These are phyloP conservation scores for Kazachstania taianensis DNA, from an alignment of 805 yeast species.

Conservation along the genomic window DNA sequence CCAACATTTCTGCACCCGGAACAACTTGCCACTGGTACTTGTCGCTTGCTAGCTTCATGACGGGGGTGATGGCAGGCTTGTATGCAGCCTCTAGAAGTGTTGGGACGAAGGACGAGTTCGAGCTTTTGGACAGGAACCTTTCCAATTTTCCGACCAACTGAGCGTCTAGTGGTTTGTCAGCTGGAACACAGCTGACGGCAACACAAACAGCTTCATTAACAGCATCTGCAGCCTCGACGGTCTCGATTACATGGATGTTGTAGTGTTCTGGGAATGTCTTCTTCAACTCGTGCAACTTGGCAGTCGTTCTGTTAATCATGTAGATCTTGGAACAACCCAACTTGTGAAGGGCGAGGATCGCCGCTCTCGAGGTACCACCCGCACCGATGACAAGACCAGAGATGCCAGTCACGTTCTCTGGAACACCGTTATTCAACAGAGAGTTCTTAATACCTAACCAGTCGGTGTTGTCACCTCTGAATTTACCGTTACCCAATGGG, in stretches of 20 bases:
- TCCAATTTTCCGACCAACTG: slow-evolving; percentile 40
- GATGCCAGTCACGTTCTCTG: slow-evolving; percentile 30
- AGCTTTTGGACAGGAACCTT: slow-evolving; percentile 35
- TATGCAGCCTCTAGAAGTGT: slow-evolving; percentile 86
- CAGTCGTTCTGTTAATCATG: slow-evolving; percentile 68
- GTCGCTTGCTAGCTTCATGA: slow-evolving; percentile 66
- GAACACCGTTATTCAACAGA: slow-evolving; percentile 52
- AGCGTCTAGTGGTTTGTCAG: slow-evolving; percentile 57
- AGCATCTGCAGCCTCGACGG: slow-evolving; percentile 35
- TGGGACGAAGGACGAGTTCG: slow-evolving; percentile 35
- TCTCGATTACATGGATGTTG: slow-evolving; percentile 48
- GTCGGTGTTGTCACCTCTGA: slow-evolving; percentile 86
- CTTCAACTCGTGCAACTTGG: slow-evolving; percentile 52
- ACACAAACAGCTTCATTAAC: slow-evolving; percentile 39
- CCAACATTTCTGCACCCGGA: slow-evolving; percentile 86
- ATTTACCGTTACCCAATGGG: slow-evolving; percentile 39
- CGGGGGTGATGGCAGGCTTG: slow-evolving; percentile 78
- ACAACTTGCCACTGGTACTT: slow-evolving; percentile 67
- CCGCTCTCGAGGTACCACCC: slow-evolving; percentile 97
- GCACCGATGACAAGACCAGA: slow-evolving; percentile 86
- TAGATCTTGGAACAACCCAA: slow-evolving; percentile 72
- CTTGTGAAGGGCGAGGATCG: slow-evolving; percentile 70
- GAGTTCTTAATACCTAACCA: slow-evolving; percentile 82
- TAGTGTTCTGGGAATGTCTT: slow-evolving; percentile 49
- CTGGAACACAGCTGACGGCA: slow-evolving; percentile 77